Percentiles rank a stretch among this genome's conserved stretches.
Evolutionary conservation across 345 rosid genomes (phyloP).

Genomic region (Citrus cavaleriei): DNA sequence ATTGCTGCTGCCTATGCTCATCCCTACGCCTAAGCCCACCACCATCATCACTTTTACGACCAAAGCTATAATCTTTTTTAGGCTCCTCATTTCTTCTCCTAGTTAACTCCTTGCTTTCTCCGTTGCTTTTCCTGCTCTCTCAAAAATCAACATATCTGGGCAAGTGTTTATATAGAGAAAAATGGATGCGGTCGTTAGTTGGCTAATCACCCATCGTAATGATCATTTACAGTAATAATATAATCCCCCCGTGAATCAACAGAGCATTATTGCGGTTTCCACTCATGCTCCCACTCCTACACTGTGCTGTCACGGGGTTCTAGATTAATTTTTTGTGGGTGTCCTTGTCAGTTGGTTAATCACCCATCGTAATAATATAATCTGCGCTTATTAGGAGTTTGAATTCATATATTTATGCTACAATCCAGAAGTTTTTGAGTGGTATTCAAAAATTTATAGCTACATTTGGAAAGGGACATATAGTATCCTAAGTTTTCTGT

Average conservation of each 20-base stretch:
- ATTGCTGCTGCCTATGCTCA: neutral
- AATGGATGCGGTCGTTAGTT: neutral
- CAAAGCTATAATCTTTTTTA: neutral
- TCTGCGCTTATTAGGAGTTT: too few species aligned
- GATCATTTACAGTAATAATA: too few species aligned
- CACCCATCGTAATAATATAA: too few species aligned
- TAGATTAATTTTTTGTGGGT: neutral
- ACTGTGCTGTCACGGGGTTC: neutral
- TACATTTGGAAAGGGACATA: too few species aligned
- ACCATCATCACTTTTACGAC: neutral
- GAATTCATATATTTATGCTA: too few species aligned
- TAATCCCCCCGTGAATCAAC: neutral
- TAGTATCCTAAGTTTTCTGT: too few species aligned
- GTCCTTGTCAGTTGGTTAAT: too few species aligned
- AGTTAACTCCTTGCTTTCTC: neutral
- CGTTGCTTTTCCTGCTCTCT: neutral
- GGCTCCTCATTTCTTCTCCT: slow-evolving; percentile 10
- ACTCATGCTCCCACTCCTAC: neutral
- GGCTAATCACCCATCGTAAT: too few species aligned
- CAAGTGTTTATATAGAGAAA: neutral
- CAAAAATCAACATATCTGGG: neutral
- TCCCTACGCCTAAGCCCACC: neutral
- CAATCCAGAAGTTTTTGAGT: too few species aligned
- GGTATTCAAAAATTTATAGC: too few species aligned
- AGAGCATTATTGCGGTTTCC: neutral